phyloP scores from a whole-genome alignment of 139 green algal species.

The Coelastrella sp. region DNA sequence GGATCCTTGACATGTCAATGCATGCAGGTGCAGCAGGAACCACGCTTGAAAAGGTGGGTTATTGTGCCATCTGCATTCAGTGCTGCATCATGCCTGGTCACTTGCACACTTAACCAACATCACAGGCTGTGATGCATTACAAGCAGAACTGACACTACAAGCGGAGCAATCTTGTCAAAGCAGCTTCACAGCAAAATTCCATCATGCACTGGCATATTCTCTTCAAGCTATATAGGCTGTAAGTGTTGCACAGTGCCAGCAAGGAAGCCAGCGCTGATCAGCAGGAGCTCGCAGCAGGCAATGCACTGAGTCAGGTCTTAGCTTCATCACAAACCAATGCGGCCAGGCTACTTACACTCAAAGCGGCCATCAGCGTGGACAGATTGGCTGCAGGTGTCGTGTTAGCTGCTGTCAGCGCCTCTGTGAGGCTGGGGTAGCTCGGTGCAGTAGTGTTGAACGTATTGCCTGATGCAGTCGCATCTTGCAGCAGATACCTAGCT shows the following conservation, averaged over 20 bases:
- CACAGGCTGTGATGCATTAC: no score
- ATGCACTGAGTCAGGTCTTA: neutral
- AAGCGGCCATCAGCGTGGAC: neutral
- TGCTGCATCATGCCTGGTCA: no score
- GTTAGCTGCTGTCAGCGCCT: neutral
- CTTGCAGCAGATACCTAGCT: no score
- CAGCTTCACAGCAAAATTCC: no score
- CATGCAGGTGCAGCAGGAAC: neutral
- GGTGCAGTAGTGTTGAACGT: neutral
- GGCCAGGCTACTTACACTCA: neutral
- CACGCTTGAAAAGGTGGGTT: no score
- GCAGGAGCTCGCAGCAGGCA: neutral
- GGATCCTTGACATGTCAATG: neutral
- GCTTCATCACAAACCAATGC: neutral
- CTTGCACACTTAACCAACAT: no score
- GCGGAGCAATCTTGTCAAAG: no score
- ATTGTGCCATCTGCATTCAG: no score
- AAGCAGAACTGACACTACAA: no score
- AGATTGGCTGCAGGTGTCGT: neutral
- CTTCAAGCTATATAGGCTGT: neutral
- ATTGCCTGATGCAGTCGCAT: no score
- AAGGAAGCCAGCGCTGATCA: neutral
- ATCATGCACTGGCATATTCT: no score
- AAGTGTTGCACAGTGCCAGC: neutral
- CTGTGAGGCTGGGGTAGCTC: neutral